These are phyloP conservation scores for Clonostachys solani DNA, from an alignment of 2,329 filamentous ascomycete species.

Conservation along the genomic window DNA sequence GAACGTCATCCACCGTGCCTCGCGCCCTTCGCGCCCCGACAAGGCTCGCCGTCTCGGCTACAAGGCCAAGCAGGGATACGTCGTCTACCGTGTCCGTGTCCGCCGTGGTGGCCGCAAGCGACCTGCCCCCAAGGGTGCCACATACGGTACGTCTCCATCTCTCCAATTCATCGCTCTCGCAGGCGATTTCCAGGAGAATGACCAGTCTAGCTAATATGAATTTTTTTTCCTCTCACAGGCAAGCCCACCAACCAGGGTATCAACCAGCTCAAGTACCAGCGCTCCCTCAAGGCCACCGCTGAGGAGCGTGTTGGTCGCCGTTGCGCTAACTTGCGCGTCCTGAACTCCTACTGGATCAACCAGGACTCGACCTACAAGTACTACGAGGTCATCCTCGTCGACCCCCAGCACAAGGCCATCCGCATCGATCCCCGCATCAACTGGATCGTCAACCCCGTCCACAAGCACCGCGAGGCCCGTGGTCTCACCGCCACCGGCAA, in stretches of 20 bases:
- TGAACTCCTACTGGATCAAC: constrained; percentile 99
- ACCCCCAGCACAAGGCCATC: constrained; percentile 99
- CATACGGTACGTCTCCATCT: constrained; percentile 70
- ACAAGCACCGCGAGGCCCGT: constrained; percentile 99
- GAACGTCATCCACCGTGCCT: constrained; percentile 99
- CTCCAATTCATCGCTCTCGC: not conserved
- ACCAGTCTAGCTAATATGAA: constrained; percentile 1
- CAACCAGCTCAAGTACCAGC: constrained; percentile 99
- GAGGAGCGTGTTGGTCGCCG: constrained; percentile 99
- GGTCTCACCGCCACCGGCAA: constrained; percentile 98
- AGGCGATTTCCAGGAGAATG: constrained; percentile 3
- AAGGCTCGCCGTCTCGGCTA: constrained; percentile 99
- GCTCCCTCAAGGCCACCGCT: constrained; percentile 93
- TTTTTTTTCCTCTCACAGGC: constrained; percentile 51
- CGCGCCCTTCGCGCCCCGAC: constrained; percentile 95
- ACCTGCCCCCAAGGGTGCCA: constrained; percentile 95
- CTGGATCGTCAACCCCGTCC: constrained; percentile 99
- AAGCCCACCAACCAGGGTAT: constrained; percentile 99
- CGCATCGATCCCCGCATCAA: constrained; percentile 98
- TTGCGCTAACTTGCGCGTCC: constrained; percentile 97
- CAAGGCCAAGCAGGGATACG: constrained; percentile 99
- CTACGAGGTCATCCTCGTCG: constrained; percentile 99
- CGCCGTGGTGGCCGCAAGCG: constrained; percentile 98
- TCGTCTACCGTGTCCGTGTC: constrained; percentile 99
- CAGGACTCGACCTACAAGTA: constrained; percentile 99